Base-by-base conservation (phyloP, 768 basidiomycete genomes). In the Suillus luteus region DNA sequence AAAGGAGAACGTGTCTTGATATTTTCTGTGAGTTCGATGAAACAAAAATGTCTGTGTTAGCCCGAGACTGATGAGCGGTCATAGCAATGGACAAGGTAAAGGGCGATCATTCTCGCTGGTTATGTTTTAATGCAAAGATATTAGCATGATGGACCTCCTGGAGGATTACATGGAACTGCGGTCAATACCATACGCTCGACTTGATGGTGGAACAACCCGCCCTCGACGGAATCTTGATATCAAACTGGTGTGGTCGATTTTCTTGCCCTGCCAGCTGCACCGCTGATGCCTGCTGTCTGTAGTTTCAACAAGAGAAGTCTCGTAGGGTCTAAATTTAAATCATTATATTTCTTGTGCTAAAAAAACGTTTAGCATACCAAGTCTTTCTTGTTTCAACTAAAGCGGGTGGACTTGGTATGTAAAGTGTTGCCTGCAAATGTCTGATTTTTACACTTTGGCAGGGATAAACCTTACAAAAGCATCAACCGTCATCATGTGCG, bases 401-500 rank as follows among this genome's bases (percentile, higher is more conserved):
- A 67, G 90, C 90, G 17, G 90, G 89, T 60, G 89, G 89, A 58
- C 79, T 91, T 37, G 89, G 89, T 83, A 67, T 59, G 75, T 71
- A 22, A 3, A 35, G 6, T 31, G 6, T n/a, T 55, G 35, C 22
- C n/a, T 22, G 19, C 27, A 27, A 17, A 9, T 69, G 4, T 64
- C 72, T 66, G 61, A 78, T 48, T 68, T 66, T 52, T 67, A 70
- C 44, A 64, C 80, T 27, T 31, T 9, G 15, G 12, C 41, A 78
- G 91, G 92, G 57, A 92, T 94, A 76, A 94, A 94, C 70, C 81
- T 94, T 58, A 92, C 92, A 61, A 92, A 84, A 64, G 92, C 92
- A 5, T 85, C 90, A 54, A 88, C 86, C 3, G 90, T 92, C 66
- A 87, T 93, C 71, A 89, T 93, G 81, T 90, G 88, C 67, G 92